phyloP scores from a whole-genome alignment of 2,329 filamentous ascomycete genomes.

The Pseudogymnoascus sp. region DNA sequence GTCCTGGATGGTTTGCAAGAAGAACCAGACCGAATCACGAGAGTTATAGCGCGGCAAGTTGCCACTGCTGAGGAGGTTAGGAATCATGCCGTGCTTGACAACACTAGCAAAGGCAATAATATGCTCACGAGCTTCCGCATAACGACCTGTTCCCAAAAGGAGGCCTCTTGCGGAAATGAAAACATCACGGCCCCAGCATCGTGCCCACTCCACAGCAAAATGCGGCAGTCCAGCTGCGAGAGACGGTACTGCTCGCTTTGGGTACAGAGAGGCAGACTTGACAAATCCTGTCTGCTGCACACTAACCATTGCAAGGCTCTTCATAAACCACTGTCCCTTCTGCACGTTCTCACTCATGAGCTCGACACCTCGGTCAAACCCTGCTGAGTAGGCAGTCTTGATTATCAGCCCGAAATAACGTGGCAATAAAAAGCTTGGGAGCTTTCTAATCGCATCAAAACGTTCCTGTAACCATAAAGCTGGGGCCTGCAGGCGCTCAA shows the following conservation, averaged over 20 bases:
- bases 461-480: slow-evolving; percentile 75
- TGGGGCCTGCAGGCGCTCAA: slow-evolving; percentile 55
- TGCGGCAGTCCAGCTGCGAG: slow-evolving; percentile 90
- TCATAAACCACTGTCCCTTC: slow-evolving; percentile 79
- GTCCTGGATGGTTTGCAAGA: slow-evolving; percentile 91
- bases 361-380: slow-evolving; percentile 68
- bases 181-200: slow-evolving; percentile 95
- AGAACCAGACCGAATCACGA: slow-evolving; percentile 96
- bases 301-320: slow-evolving; percentile 83
- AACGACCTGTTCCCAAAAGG: slow-evolving; percentile 84
- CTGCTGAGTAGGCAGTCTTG: slow-evolving; percentile 79
- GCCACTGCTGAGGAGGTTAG: slow-evolving; percentile 82
- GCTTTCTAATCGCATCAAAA: slow-evolving; percentile 74
- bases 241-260: slow-evolving; percentile 73
- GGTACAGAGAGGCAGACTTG: slow-evolving; percentile 85
- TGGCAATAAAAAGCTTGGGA: slow-evolving; percentile 85
- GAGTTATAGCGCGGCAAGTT: slow-evolving; percentile 89
- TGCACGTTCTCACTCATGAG: slow-evolving; percentile 72
- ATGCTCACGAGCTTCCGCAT: slow-evolving; percentile 83
- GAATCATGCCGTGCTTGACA: slow-evolving; percentile 96
- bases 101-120: slow-evolving; percentile 93
- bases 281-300: slow-evolving; percentile 85
- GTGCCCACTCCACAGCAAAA: slow-evolving; percentile 87
- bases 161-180: slow-evolving; percentile 92
- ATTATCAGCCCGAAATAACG: slow-evolving; percentile 89